A percentile compares a stretch with the other conserved stretches of the same genome.
phyloP scores from a whole-genome alignment of 1,284 basidiomycete species.

The Wallemia ichthyophaga region DNA sequence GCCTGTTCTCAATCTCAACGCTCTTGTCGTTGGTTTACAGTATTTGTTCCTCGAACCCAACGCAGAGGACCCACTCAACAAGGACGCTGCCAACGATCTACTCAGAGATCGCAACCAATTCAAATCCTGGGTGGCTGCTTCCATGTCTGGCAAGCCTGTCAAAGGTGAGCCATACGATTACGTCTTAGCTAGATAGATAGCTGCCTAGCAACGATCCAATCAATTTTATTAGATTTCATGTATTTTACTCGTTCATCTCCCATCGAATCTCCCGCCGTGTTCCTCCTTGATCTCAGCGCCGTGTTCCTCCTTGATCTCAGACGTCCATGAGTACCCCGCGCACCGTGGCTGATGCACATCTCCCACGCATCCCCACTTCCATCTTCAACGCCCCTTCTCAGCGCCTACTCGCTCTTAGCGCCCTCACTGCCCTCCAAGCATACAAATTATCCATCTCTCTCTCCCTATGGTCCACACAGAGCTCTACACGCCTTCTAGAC shows the following conservation, averaged over 20 bases:
- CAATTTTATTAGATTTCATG: neutral
- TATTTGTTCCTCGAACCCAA: slow-evolving; percentile 97
- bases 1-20: slow-evolving; percentile 84
- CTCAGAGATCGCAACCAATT: slow-evolving; percentile 54
- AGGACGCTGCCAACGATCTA: slow-evolving; percentile 86
- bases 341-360: no score
- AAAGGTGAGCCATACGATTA: slow-evolving; percentile 40
- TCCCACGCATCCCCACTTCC: slow-evolving; percentile 14
- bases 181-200: neutral
- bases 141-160: slow-evolving; percentile 49
- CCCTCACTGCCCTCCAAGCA: slow-evolving; percentile 21
- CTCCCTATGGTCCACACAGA: slow-evolving; percentile 1
- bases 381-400: slow-evolving; percentile 21
- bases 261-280: no score
- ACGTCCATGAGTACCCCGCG: no score
- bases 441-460: slow-evolving; percentile 4
- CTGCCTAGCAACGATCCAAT: no score
- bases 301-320: no score
- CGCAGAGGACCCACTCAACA: slow-evolving; percentile 92
- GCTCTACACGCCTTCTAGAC: slow-evolving; percentile 1
- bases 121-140: slow-evolving; percentile 42
- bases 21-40: slow-evolving; percentile 88
- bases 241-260: neutral
- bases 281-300: no score
- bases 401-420: slow-evolving; percentile 21